Evolutionary conservation across 2,329 filamentous ascomycete genomes (phyloP), one percentile per base, ranked within the genome.

Genomic region (Cercospora beticola): DNA sequence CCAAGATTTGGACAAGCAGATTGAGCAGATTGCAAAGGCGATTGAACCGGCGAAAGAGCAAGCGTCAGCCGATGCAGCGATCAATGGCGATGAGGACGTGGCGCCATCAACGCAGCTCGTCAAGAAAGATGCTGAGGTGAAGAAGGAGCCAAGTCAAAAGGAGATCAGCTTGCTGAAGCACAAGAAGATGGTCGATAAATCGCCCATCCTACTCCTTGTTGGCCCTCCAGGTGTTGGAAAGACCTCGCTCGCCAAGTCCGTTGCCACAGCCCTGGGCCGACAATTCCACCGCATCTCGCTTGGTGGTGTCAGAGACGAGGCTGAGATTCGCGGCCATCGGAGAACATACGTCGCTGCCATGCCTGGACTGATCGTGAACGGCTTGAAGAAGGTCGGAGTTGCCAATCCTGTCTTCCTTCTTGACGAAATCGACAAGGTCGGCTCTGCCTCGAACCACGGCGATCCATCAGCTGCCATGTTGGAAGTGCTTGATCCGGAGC

Each of bases 331-430:
- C 68, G 95, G 95, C 9, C 95, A 99, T 80, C 88, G 95, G 66
- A 87, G 95, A 74, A 99, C 95, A 0, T 99, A 99, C 77, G 95
- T 99, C 68, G 95, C 95, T 23, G 95, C 95, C n/a, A 97, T 99
- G 94, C 95, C 95, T 9, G 95, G 95, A 64, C 85, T 98, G 65
- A 91, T 99, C 68, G 94, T 98, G 31, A 94, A 93, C 78, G 95
- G 94, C 0, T 79, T 99, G 65, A 94, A 95, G 82, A 99, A 98
- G 82, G 94, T 96, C 33, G 94, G 94, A 58, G 94, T 98, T 21
- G 89, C 93, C 2, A 99, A 99, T 77, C 95, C 95, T 0, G 94
- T 99, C 66, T 92, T 99, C 82, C 83, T 99, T 57, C 88, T 99
- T 12, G 95, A 99, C 77, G 95, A 99, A 82, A 97, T 99, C 74